These are phyloP conservation scores for Macrolepiota dolichaula DNA, from an alignment of 768 basidiomycete genomes.

Conservation along the genomic window DNA sequence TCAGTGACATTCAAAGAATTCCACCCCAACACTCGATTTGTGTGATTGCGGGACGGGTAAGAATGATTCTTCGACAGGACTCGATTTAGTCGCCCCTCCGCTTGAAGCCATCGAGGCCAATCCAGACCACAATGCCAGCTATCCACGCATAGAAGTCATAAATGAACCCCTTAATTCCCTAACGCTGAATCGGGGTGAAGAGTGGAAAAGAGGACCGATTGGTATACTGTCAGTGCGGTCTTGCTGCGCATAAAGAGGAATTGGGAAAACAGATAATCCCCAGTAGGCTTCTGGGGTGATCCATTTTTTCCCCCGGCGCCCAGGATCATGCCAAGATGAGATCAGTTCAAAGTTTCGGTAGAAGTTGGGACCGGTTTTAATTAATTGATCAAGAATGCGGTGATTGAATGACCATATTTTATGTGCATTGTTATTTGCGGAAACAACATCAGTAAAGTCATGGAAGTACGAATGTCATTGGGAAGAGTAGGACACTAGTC, in stretches of 20 bases:
- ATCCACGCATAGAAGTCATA: too few species aligned
- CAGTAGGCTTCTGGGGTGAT: background rate
- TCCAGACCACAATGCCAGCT: too few species aligned
- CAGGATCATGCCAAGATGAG: background rate
- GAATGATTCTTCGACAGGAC: too few species aligned
- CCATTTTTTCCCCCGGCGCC: background rate
- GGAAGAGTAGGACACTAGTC: too few species aligned
- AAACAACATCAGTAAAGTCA: too few species aligned
- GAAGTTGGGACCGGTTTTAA: background rate
- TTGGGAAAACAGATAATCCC: background rate
- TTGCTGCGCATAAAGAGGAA: background rate
- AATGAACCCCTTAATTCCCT: background rate
- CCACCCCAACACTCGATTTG: background rate
- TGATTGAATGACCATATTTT: background rate
- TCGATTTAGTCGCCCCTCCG: too few species aligned
- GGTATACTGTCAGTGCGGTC: too few species aligned
- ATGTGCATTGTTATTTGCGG: too few species aligned
- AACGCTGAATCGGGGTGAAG: background rate
- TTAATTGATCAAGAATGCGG: background rate
- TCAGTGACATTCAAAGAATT: background rate
- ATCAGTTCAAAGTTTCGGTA: background rate
- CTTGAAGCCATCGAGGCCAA: too few species aligned
- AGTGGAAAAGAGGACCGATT: background rate
- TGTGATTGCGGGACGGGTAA: too few species aligned
- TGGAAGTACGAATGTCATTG: too few species aligned